A percentile compares a stretch with the other conserved stretches of the same genome.
These are phyloP conservation scores for Capronia americana DNA, from an alignment of 2,329 filamentous ascomycete species.

Conservation along the genomic window DNA sequence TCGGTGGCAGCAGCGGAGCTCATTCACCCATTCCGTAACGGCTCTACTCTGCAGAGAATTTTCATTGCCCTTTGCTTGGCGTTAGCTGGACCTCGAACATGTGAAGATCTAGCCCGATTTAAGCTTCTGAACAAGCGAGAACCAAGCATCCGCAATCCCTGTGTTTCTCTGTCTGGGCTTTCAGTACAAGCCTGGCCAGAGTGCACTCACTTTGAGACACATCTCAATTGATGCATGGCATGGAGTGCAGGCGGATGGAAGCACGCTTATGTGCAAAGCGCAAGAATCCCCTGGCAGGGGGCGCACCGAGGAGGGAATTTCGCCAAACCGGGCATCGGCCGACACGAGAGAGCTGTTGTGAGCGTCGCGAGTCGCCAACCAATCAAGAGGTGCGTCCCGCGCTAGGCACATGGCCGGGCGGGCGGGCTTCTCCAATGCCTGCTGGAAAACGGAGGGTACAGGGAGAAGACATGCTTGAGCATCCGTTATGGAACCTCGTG, in stretches of 20 bases:
- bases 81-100: not conserved
- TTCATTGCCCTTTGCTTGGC: not conserved
- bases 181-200: not conserved
- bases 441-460: not conserved
- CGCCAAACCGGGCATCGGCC: constrained; percentile 1
- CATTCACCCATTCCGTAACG: not conserved
- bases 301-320: not conserved
- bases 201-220: not conserved
- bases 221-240: not conserved
- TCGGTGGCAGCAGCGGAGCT: not conserved
- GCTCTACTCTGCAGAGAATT: not conserved
- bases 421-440: constrained; percentile 8
- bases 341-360: constrained; percentile 2
- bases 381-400: constrained; percentile 10
- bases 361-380: not conserved
- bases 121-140: constrained; percentile 4
- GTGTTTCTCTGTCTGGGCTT: not conserved
- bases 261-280: not conserved
- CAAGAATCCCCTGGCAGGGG: not conserved
- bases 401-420: not conserved
- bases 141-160: not conserved
- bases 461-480: not conserved
- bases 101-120: not conserved
- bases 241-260: not conserved
- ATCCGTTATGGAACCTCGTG: constrained; percentile 4